Evolutionary conservation across 495 filamentous ascomycete species (phyloP), one percentile per base, ranked within the genome.

Genomic region (Trichoderma gamsii): DNA sequence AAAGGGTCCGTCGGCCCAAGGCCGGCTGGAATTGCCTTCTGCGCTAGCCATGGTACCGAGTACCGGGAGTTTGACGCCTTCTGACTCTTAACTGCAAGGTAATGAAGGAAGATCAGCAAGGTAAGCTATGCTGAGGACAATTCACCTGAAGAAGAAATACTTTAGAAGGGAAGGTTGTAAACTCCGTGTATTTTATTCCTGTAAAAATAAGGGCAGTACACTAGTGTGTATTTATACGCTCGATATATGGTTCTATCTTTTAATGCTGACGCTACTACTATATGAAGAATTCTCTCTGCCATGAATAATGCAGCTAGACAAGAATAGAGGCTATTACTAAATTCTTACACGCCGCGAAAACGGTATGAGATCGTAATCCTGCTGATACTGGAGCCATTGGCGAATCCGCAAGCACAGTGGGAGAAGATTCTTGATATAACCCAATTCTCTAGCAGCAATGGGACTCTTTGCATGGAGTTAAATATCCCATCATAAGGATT

Each of bases 1-100:
- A 43, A 69, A 69, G 5, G 67, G 67, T 9, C 61, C 67, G 44
- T 69, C 67, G 16, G 67, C 67, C 67, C 67, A 69, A 12, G 67
- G 67, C 63, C 43, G 43, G 43, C 43, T 46, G 43, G 43, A 15
- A 11, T 6, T 11, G 12, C 18, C 12, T 11, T 46, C 43, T 46
- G 12, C 18, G 43, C 43, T 12, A 16, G 43, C 18, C 43, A 46
- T 46, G 12, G 12, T 46, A 16, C 13, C 43, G 43, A 46, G 43
- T 11, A 46, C 5, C 18, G 43, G 43, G 43, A 46, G 12, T 12
- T 46, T 46, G 18, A 46, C 1, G 11, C 4, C 12, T 15, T 16
- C 6, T 46, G 9, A 18, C 3, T 46, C 43, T 12, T 0, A 1
- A 4, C 2, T 15, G 3, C 43, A 18, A 46, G 12, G 0, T 4